These are phyloP conservation scores for Jatropha multifida DNA, from an alignment of 441 rosid species.

Conservation along the genomic window DNA sequence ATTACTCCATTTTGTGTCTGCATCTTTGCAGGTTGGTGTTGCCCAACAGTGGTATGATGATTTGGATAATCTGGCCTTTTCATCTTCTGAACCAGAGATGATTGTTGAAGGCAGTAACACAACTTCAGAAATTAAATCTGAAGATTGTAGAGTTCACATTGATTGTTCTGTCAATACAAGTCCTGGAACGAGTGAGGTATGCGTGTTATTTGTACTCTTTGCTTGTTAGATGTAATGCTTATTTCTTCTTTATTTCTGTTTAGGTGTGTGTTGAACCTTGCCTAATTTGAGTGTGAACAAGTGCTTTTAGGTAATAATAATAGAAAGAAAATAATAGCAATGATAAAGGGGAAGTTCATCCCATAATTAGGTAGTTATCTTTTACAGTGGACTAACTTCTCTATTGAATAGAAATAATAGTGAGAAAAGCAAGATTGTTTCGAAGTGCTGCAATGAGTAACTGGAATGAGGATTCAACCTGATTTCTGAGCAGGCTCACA, in stretches of 20 bases:
- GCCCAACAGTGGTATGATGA: constrained; percentile 93
- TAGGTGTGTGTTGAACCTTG: background rate
- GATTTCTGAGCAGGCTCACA: background rate
- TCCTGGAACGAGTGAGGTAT: constrained; percentile 94
- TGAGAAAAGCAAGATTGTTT: background rate
- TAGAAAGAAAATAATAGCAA: background rate
- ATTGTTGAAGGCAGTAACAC: constrained; percentile 42
- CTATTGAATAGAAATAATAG: background rate
- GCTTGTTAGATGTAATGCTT: background rate
- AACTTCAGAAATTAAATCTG: constrained; percentile 28
- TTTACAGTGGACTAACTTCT: background rate
- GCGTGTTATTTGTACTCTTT: background rate
- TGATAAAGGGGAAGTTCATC: background rate
- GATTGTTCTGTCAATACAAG: constrained; percentile 66
- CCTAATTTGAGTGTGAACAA: background rate
- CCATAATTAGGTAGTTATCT: background rate
- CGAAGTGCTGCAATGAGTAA: background rate
- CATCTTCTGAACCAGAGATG: constrained; percentile 44
- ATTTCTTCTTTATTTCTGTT: background rate
- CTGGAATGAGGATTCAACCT: background rate
- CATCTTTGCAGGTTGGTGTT: constrained; percentile 63
- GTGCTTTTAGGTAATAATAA: no score
- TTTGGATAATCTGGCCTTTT: constrained; percentile 75
- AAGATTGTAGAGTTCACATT: constrained; percentile 49
- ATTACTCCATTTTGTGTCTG: constrained; percentile 28